A percentile compares a stretch with the other conserved stretches of the same genome.
Conservation (phyloP, 129 eudicot species). For the Arctium minus region DNA sequence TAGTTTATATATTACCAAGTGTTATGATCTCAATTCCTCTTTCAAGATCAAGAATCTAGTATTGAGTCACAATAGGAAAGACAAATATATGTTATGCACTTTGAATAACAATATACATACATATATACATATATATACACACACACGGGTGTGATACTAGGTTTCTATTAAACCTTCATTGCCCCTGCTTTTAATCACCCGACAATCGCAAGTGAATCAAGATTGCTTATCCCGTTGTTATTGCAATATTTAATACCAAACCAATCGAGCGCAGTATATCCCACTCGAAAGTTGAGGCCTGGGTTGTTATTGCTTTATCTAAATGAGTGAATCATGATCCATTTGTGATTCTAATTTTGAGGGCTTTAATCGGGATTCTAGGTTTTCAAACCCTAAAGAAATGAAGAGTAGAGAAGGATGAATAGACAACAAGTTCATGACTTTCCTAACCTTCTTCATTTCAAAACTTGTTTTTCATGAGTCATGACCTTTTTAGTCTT, state of each 20-base stretch:
- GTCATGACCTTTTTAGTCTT: background rate
- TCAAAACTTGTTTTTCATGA: background rate
- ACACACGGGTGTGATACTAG: too few relatives aligned
- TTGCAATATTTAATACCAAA: background rate
- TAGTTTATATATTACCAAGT: background rate
- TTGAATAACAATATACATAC: background rate
- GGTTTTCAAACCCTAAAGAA: background rate
- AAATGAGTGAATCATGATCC: background rate
- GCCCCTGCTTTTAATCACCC: too few relatives aligned
- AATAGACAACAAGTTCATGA: constrained; percentile 1
- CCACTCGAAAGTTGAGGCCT: too few relatives aligned
- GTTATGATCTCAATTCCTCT: too few relatives aligned
- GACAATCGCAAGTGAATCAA: too few relatives aligned
- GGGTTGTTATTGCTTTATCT: background rate
- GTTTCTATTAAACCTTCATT: too few relatives aligned
- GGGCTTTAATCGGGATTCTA: background rate
- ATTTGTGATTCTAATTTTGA: background rate
- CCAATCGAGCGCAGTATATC: background rate
- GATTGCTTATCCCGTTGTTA: too few relatives aligned
- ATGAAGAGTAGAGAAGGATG: background rate
- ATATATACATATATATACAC: too few relatives aligned
- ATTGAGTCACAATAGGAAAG: background rate
- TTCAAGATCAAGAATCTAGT: background rate
- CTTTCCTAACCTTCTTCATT: background rate
- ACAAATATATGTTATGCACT: background rate